These are phyloP conservation scores for Micractinium sp. DNA, from an alignment of 139 green algal genomes.

Conservation along the genomic window DNA sequence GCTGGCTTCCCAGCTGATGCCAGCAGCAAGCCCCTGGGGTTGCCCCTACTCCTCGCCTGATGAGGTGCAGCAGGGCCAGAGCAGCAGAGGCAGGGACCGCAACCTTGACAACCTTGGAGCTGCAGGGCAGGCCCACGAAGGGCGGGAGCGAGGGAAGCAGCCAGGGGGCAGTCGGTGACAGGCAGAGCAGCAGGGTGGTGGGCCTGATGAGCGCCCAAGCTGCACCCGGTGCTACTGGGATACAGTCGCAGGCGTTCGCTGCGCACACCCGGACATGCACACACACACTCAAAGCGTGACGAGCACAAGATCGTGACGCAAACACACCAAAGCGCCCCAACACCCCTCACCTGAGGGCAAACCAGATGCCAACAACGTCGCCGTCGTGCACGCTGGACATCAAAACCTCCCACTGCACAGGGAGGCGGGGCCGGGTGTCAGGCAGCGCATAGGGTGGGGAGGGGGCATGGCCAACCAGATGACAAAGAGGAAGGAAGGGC, in stretches of 20 bases:
- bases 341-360: constrained; percentile 4
- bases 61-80: constrained; percentile 8
- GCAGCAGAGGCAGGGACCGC: neutral
- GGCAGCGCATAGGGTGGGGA: neutral
- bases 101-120: constrained; percentile 1
- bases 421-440: neutral
- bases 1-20: too few species aligned
- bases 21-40: too few species aligned
- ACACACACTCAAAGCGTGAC: neutral
- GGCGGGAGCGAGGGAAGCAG: neutral
- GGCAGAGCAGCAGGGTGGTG: neutral
- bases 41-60: neutral
- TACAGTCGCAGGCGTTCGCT: too few species aligned
- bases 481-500: neutral
- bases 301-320: neutral
- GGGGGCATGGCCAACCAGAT: too few species aligned
- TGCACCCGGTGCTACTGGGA: too few species aligned
- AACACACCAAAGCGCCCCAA: neutral
- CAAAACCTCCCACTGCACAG: constrained; percentile 56
- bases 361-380: constrained; percentile 62
- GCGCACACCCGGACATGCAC: too few species aligned
- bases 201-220: too few species aligned
- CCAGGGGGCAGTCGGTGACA: neutral
- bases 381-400: constrained; percentile 55
- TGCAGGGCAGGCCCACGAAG: neutral